Conservation (phyloP, 2,329 filamentous ascomycete genomes). For the Teratosphaeria destructans region DNA sequence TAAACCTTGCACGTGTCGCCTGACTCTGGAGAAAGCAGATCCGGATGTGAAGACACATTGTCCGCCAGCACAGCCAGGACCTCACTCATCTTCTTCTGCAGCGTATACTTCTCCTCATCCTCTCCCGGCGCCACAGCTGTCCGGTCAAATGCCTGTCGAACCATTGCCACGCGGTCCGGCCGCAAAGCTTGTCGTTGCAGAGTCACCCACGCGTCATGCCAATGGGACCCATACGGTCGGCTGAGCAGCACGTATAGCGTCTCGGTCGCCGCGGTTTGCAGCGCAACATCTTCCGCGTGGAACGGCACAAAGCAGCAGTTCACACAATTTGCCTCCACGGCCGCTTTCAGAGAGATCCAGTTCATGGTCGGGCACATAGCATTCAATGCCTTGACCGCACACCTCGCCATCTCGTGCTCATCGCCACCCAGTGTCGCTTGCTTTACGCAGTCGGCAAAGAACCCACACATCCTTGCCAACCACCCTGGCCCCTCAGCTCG, state of each 20-base stretch:
- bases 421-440: slow-evolving; percentile 14
- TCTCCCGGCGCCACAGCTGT: slow-evolving; percentile 46
- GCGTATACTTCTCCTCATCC: slow-evolving; percentile 82
- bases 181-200: slow-evolving; percentile 19
- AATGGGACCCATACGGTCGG: slow-evolving; percentile 49
- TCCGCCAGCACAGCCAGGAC: slow-evolving; percentile 78
- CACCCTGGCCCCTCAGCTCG: slow-evolving; percentile 77
- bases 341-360: slow-evolving; percentile 79
- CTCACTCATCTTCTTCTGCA: slow-evolving; percentile 91
- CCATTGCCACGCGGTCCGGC: slow-evolving; percentile 20
- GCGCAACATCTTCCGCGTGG: slow-evolving; percentile 56
- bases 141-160: slow-evolving; percentile 21
- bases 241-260: slow-evolving; percentile 28
- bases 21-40: slow-evolving; percentile 24
- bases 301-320: slow-evolving; percentile 61
- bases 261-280: slow-evolving; percentile 56
- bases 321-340: slow-evolving; percentile 61
- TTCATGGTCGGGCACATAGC: slow-evolving; percentile 69
- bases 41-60: slow-evolving; percentile 66
- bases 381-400: slow-evolving; percentile 65
- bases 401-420: slow-evolving; percentile 57
- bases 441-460: slow-evolving; percentile 63
- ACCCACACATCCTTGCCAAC: slow-evolving; percentile 64
- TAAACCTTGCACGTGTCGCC: slow-evolving; percentile 41
- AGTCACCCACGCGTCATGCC: slow-evolving; percentile 44